These are phyloP conservation scores for Casuarina glauca DNA, from an alignment of 306 rosid species.

Conservation along the genomic window DNA sequence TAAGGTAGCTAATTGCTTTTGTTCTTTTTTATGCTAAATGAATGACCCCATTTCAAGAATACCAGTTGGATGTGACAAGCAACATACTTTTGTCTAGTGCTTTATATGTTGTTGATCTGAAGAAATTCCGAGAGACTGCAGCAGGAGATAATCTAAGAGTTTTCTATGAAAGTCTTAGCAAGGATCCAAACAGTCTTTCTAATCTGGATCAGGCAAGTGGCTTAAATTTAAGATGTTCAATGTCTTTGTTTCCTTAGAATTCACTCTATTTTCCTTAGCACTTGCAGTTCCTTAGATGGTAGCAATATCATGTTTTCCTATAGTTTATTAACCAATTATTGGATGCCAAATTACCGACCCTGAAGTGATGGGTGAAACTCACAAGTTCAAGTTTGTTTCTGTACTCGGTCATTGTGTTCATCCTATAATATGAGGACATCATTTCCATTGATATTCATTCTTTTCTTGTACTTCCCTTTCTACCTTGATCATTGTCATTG, in stretches of 20 bases:
- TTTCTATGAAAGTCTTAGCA: slow-evolving; percentile 95
- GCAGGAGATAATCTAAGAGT: slow-evolving; percentile 99
- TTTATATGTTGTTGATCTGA: slow-evolving; percentile 90
- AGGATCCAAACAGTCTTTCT: slow-evolving; percentile 95
- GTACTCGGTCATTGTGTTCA: not conserved
- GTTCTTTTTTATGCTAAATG: slow-evolving; percentile 15
- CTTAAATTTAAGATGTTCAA: not conserved
- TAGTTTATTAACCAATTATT: not conserved
- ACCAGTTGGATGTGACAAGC: slow-evolving; percentile 11
- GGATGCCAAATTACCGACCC: not conserved
- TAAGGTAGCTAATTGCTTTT: slow-evolving; percentile 54
- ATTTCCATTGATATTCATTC: no score
- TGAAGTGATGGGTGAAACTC: not conserved
- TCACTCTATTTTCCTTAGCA: not conserved
- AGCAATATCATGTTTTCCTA: not conserved
- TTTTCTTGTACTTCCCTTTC: no score
- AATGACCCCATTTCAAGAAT: slow-evolving; percentile 15
- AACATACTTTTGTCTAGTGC: slow-evolving; percentile 60
- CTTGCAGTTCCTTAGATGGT: not conserved
- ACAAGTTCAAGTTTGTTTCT: slow-evolving; percentile 1
- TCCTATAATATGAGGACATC: not conserved
- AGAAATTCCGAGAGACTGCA: slow-evolving; percentile 95
- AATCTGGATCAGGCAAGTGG: slow-evolving; percentile 93
- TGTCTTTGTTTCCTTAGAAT: not conserved
- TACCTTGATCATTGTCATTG: no score